A percentile compares a stretch with the other conserved stretches of the same genome.
phyloP scores from a whole-genome alignment of 352 stramenopile species.

The Phytophthora pinifolia region DNA sequence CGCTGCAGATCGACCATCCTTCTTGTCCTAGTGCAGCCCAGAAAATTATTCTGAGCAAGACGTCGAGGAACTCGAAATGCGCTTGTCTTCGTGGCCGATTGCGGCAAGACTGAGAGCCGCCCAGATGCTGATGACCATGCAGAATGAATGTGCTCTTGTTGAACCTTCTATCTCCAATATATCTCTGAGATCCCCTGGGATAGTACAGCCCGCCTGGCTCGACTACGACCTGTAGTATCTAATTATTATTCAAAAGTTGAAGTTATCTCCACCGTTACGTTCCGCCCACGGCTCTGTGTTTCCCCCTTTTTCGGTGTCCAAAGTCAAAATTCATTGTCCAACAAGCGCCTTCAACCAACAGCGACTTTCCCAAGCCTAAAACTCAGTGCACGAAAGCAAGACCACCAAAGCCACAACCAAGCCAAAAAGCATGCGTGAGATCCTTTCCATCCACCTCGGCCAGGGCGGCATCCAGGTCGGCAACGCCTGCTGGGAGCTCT shows the following conservation, averaged over 20 bases:
- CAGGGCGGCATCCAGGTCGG: conserved; percentile 85
- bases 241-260: conserved; percentile 11
- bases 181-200: not conserved
- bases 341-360: too few relatives aligned
- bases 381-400: too few relatives aligned
- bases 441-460: conserved; percentile 96
- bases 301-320: too few relatives aligned
- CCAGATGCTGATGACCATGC: conserved; percentile 17
- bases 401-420: too few relatives aligned
- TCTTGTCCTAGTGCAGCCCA: too few relatives aligned
- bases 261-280: conserved; percentile 4
- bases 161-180: conserved; percentile 7
- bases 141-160: conserved; percentile 14
- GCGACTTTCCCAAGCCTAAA: too few relatives aligned
- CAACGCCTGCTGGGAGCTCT: conserved; percentile 92
- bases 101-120: not conserved
- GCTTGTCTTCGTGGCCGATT: not conserved
- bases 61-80: not conserved
- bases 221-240: not conserved
- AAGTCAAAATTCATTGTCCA: too few relatives aligned
- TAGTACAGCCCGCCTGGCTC: not conserved
- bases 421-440: conserved; percentile 95
- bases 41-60: not conserved
- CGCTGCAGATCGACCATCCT: too few relatives aligned
- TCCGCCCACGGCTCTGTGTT: not conserved